phyloP scores from a whole-genome alignment of 768 basidiomycete species.

The Phanerochaete carnosa region DNA sequence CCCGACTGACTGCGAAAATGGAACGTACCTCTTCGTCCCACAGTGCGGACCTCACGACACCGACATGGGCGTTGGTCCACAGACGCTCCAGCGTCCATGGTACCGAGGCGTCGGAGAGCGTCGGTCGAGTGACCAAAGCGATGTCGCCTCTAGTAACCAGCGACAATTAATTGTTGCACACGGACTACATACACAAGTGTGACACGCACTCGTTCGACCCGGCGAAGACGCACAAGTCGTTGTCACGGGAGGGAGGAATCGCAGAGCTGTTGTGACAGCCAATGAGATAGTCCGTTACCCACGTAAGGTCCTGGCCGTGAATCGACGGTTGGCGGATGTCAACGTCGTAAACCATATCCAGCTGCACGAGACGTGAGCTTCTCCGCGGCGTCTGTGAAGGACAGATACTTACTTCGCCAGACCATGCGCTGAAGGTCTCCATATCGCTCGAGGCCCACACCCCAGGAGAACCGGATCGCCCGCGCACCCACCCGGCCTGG shows the following conservation, averaged over 20 bases:
- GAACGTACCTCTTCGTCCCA: constrained; percentile 30
- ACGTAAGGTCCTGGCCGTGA: constrained; percentile 52
- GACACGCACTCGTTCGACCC: constrained; percentile 70
- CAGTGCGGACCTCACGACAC: constrained; percentile 29
- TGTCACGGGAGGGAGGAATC: constrained; percentile 25
- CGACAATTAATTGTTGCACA: not conserved
- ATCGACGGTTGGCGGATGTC: constrained; percentile 68
- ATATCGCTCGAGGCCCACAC: constrained; percentile 92
- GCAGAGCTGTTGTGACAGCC: constrained; percentile 37
- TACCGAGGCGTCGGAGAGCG: constrained; percentile 18
- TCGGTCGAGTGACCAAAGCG: constrained; percentile 25
- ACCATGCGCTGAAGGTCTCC: constrained; percentile 91
- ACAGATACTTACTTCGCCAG: constrained; percentile 48
- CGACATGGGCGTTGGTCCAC: constrained; percentile 27
- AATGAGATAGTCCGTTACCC: constrained; percentile 81
- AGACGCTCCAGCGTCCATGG: constrained; percentile 28
- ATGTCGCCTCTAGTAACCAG: constrained; percentile 27
- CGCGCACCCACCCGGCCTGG: constrained; percentile 65
- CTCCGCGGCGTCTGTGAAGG: not conserved
- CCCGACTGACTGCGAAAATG: not conserved
- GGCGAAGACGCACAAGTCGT: constrained; percentile 53
- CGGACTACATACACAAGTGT: not conserved
- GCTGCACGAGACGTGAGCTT: constrained; percentile 45
- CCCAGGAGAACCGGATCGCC: constrained; percentile 28
- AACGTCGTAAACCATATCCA: constrained; percentile 52